phyloP scores from a whole-genome alignment of 225 moss, liverwort and hornwort species.

The Bryoerythrophyllum caledonicum region DNA sequence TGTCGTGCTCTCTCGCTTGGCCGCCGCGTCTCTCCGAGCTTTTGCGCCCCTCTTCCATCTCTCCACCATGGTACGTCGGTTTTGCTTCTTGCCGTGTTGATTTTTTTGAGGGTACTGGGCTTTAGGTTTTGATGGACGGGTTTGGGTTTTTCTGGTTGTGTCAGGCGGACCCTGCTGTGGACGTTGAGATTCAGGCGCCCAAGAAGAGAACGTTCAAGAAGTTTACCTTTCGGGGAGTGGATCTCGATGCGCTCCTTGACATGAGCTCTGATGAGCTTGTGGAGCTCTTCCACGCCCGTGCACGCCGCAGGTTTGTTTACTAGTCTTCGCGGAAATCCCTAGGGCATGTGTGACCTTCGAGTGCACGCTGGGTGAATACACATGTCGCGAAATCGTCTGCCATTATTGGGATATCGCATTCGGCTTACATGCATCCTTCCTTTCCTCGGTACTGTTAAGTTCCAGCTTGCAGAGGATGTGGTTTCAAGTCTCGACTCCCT shows the following conservation, averaged over 20 bases:
- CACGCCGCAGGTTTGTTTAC: conserved; percentile 53
- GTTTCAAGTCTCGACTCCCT: background rate
- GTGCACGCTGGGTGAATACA: too few relatives aligned
- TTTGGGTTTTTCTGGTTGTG: background rate
- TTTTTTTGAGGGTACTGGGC: background rate
- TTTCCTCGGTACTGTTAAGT: background rate
- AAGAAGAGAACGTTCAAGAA: conserved; percentile 86
- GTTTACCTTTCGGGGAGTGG: conserved; percentile 74
- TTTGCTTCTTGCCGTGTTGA: background rate
- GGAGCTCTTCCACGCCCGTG: conserved; percentile 60
- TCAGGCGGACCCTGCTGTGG: conserved; percentile 45
- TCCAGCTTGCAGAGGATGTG: background rate
- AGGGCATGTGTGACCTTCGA: background rate
- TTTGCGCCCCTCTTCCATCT: background rate
- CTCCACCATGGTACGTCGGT: conserved; percentile 24
- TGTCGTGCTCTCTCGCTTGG: background rate
- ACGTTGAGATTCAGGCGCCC: conserved; percentile 53
- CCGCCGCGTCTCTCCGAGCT: background rate
- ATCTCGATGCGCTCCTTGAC: conserved; percentile 77
- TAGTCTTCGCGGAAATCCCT: background rate
- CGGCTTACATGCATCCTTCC: background rate
- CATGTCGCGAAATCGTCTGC: background rate
- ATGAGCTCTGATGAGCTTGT: conserved; percentile 68
- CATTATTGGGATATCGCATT: background rate
- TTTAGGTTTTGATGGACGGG: background rate